phyloP scores from a whole-genome alignment of 2,329 filamentous ascomycete species.

The Microsporum ferrugineum region DNA sequence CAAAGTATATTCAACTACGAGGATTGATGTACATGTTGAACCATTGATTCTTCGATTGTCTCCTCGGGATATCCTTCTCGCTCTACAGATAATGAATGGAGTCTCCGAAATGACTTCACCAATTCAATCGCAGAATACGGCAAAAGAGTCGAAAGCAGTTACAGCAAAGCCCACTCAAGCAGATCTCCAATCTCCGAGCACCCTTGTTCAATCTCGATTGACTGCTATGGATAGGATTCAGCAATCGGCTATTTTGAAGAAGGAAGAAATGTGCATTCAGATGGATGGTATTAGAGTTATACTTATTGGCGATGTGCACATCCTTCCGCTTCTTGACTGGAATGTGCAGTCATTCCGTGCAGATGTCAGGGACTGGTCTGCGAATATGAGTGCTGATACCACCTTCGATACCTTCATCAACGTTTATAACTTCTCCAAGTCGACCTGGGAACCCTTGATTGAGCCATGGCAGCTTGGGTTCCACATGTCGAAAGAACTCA shows the following conservation, averaged over 20 bases:
- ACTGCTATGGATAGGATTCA: conserved; percentile 11
- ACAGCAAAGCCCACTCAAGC: neutral
- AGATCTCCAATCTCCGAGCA: neutral
- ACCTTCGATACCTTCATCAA: conserved; percentile 92
- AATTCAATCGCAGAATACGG: conserved; percentile 33
- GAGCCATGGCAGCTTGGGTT: conserved; percentile 96
- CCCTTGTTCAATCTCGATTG: neutral
- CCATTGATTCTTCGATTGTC: conserved; percentile 84
- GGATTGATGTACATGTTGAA: conserved; percentile 77
- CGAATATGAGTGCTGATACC: conserved; percentile 72
- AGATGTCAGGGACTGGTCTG: conserved; percentile 82
- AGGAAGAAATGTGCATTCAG: conserved; percentile 73
- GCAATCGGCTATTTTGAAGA: conserved; percentile 46
- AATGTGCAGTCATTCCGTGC: conserved; percentile 83
- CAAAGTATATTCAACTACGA: conserved; percentile 52
- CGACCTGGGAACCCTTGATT: conserved; percentile 89
- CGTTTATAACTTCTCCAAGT: conserved; percentile 98
- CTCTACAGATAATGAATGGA: conserved; percentile 81
- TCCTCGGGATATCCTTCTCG: conserved; percentile 84
- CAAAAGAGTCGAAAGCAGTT: conserved; percentile 23
- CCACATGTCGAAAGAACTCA: conserved; percentile 66
- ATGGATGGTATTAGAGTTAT: conserved; percentile 85
- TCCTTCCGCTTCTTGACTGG: conserved; percentile 86
- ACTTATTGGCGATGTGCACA: conserved; percentile 88
- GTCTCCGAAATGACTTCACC: conserved; percentile 70